phyloP scores from a whole-genome alignment of 768 basidiomycete species.

The Macrolepiota albuminosa region DNA sequence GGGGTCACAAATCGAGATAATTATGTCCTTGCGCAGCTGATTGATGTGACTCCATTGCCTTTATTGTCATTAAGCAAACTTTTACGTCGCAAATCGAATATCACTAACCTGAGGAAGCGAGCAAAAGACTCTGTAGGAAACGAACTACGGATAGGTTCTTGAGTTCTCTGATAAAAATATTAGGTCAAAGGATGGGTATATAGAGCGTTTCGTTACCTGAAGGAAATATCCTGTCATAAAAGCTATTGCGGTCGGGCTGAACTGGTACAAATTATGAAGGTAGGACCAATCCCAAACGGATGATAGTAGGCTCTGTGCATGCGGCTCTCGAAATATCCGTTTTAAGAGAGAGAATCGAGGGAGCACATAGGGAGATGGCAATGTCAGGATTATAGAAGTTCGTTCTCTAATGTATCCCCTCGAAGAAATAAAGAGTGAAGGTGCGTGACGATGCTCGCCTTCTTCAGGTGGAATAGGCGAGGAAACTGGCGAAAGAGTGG shows the following conservation, averaged over 20 bases:
- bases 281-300: constrained; percentile 4
- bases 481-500: background rate
- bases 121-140: background rate
- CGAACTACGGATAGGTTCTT: background rate
- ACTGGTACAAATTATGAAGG: background rate
- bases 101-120: background rate
- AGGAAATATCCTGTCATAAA: constrained; percentile 13
- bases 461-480: background rate
- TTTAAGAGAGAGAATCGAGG: constrained; percentile 7
- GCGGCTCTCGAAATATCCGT: background rate
- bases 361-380: constrained; percentile 11
- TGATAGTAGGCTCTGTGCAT: constrained; percentile 4
- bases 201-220: constrained; percentile 3
- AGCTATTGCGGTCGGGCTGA: constrained; percentile 9
- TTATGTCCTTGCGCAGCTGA: background rate
- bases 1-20: background rate
- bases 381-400: constrained; percentile 6
- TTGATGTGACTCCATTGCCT: background rate
- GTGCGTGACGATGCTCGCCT: background rate
- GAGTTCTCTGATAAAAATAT: background rate
- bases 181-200: background rate
- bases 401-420: background rate
- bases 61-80: background rate
- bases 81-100: background rate
- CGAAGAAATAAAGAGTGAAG: background rate